A percentile compares a stretch with the other conserved stretches of the same genome.
These are phyloP conservation scores for Diddensiella santjacobensis DNA, from an alignment of 805 yeast genomes.

Conservation along the genomic window DNA sequence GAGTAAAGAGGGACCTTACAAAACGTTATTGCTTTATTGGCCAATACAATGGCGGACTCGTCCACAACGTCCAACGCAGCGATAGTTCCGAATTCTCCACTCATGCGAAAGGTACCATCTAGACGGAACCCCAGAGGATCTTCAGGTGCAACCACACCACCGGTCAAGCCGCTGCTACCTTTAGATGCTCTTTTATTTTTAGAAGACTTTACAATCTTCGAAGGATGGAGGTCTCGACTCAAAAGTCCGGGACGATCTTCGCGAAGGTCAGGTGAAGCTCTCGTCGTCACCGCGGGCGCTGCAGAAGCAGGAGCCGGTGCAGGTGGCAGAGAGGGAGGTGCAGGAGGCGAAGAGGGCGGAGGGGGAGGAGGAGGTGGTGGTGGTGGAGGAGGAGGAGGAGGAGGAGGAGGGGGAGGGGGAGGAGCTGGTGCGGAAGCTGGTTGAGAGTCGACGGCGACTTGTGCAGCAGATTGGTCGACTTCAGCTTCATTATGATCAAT, in stretches of 20 bases:
- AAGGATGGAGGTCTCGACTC: slow-evolving; percentile 13
- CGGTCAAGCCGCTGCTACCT: not conserved
- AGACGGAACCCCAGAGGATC: too few relatives aligned
- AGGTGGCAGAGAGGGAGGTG: not conserved
- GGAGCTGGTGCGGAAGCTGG: not conserved
- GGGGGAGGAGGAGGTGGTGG: not conserved
- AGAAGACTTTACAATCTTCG: slow-evolving; percentile 1
- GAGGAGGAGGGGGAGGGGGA: slow-evolving; percentile 7
- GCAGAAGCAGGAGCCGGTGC: not conserved
- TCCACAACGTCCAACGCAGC: too few relatives aligned
- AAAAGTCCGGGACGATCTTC: slow-evolving; percentile 10
- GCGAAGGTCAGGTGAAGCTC: not conserved
- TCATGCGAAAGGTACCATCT: too few relatives aligned
- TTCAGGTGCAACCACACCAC: not conserved
- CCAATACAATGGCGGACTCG: too few relatives aligned
- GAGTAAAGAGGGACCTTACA: too few relatives aligned
- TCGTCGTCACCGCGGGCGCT: slow-evolving; percentile 1
- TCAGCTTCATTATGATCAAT: slow-evolving; percentile 18
- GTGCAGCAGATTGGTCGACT: not conserved
- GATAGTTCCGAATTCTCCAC: too few relatives aligned
- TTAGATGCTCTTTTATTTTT: not conserved
- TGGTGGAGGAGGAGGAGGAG: slow-evolving; percentile 6
- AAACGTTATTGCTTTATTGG: too few relatives aligned
- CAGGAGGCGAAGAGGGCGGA: slow-evolving; percentile 6
- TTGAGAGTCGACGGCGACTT: not conserved